These are phyloP conservation scores for Cryphonectria naterciae DNA, from an alignment of 2,329 filamentous ascomycete species.

Conservation along the genomic window DNA sequence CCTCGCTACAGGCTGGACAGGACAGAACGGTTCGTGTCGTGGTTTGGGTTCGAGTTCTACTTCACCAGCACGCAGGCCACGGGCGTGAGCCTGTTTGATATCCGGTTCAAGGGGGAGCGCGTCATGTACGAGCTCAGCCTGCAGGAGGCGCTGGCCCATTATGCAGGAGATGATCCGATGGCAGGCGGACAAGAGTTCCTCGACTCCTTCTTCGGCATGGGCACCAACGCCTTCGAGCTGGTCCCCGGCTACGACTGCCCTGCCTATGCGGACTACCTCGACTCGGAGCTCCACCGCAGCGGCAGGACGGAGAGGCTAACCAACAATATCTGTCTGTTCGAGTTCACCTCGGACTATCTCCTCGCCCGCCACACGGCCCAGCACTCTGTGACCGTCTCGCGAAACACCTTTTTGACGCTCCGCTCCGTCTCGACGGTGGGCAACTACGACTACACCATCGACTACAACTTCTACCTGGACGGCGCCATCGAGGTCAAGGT, in stretches of 20 bases:
- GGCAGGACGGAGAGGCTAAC: conserved; percentile 37
- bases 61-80: conserved; percentile 48
- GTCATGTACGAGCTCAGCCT: conserved; percentile 57
- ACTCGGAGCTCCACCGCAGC: conserved; percentile 42
- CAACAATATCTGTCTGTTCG: conserved; percentile 45
- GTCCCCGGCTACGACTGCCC: conserved; percentile 50
- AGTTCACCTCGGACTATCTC: conserved; percentile 42
- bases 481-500: conserved; percentile 44
- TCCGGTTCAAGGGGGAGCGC: conserved; percentile 53
- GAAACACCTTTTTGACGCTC: conserved; percentile 41
- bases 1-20: conserved; percentile 49
- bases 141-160: conserved; percentile 58
- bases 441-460: conserved; percentile 48
- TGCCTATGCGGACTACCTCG: conserved; percentile 35
- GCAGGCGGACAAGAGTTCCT: conserved; percentile 47
- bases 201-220: conserved; percentile 45
- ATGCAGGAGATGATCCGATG: conserved; percentile 52
- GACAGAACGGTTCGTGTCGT: conserved; percentile 52
- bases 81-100: conserved; percentile 53
- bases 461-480: conserved; percentile 42
- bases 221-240: conserved; percentile 41
- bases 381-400: conserved; percentile 35
- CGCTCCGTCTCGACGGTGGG: conserved; percentile 47
- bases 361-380: conserved; percentile 42
- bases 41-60: conserved; percentile 59